phyloP scores from a whole-genome alignment of 2,329 filamentous ascomycete species.

The Trichoderma cornu-damae region DNA sequence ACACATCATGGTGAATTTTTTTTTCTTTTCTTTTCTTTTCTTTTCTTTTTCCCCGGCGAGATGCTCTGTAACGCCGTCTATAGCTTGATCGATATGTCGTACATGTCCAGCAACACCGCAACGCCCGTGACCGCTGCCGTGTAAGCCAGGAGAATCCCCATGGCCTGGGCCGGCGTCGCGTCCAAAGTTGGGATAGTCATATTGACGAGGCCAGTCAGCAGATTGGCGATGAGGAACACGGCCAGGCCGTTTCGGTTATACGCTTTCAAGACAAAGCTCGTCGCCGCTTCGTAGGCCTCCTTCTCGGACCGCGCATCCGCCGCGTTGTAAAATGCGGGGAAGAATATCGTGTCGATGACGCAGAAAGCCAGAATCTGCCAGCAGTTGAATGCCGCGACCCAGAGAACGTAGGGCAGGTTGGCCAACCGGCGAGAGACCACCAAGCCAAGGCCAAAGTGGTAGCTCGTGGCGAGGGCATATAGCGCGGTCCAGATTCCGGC shows the following conservation, averaged over 20 bases:
- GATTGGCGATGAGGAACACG: conserved; percentile 80
- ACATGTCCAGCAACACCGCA: conserved; percentile 62
- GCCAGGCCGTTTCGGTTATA: conserved; percentile 86
- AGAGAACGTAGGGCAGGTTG: conserved; percentile 89
- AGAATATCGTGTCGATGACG: conserved; percentile 70
- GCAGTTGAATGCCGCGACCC: conserved; percentile 88
- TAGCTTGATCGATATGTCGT: conserved; percentile 66
- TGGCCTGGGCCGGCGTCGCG: conserved; percentile 57
- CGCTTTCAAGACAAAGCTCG: conserved; percentile 72
- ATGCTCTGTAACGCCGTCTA: conserved; percentile 30
- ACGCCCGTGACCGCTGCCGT: conserved; percentile 60
- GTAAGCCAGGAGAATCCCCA: conserved; percentile 72
- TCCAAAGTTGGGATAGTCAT: conserved; percentile 78
- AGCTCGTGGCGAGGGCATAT: conserved; percentile 64
- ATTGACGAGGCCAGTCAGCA: conserved; percentile 86
- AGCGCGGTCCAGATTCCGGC: conserved; percentile 63
- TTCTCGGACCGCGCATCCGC: conserved; percentile 52
- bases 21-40: too few species aligned
- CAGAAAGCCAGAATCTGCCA: conserved; percentile 76
- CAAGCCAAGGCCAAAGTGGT: conserved; percentile 65
- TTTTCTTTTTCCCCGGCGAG: not conserved
- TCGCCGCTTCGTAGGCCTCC: conserved; percentile 62
- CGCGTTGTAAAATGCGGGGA: conserved; percentile 64
- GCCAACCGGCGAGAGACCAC: conserved; percentile 82
- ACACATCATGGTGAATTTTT: too few species aligned